Base-by-base conservation (phyloP, 495 filamentous ascomycete genomes). In the Aspergillus wentii region DNA sequence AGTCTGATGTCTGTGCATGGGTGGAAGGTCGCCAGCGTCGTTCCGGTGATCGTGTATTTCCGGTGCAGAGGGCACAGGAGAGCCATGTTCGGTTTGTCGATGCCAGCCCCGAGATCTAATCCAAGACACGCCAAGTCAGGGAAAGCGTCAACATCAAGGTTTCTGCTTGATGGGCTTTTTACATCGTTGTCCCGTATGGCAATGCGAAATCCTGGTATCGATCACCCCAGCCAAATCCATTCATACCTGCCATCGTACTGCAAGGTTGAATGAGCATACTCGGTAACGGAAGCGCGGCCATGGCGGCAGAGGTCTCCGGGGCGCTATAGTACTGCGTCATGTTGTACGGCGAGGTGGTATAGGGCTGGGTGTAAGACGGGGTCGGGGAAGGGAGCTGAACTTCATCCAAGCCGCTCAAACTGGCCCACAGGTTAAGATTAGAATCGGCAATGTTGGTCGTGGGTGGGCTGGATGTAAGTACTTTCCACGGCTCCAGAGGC, bases 401-500 rank as follows among this genome's bases (percentile, higher is more conserved):
- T 40, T 89, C 83, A 62, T 71, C 77, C 60, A 91, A 58, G 50
- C 72, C 74, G 40, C 40, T 38, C 68, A 94, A 79, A 57, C 74
- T 82, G 33, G 85, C 76, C 92, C 91, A 95, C 60, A 94, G 80
- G 43, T 82, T 72, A 21, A 77, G 69, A 42, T 75, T 76, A 37
- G 79, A 78, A 56, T 92, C 87, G 48, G 72, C 75, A 26, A 80
- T 75, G 29, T 82, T 83, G 35, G 80, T 76, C 22, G 86, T 77
- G 51, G 80, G 79, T 34, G 82, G 77, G 52, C 86, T 94, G 38
- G 94, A 95, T 47, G 92, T 83, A 40, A 97, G 71, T 52, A 96
- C 82, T 60, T 84, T 91, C 92, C 91, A 97, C 34, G 88, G 75
- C 39, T 98, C 94, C 47, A 95, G 79, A 8, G 88, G 82, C 30